A percentile compares a stretch with the other conserved stretches of the same genome.
Conservation (phyloP, 1,284 basidiomycete species). For the Marasmius oreades region DNA sequence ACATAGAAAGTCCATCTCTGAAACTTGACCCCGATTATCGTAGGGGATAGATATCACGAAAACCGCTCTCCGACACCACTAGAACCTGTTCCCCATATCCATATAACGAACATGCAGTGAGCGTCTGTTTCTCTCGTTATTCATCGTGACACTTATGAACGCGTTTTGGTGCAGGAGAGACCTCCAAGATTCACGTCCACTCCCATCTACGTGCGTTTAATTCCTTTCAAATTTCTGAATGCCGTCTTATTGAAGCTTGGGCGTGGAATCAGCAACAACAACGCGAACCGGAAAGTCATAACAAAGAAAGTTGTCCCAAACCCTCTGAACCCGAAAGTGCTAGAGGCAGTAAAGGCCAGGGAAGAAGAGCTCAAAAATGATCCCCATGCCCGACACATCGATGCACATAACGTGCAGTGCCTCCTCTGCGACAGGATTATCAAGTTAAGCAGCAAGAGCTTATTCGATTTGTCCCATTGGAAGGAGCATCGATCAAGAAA, state of each 20-base stretch:
- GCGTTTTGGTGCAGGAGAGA: background rate
- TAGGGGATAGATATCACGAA: background rate
- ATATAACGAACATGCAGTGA: background rate
- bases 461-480: conserved; percentile 68
- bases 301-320: background rate
- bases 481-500: conserved; percentile 45
- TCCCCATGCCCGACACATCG: conserved; percentile 47
- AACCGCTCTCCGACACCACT: background rate
- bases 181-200: background rate
- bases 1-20: too few relatives aligned
- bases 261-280: background rate
- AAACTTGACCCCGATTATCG: too few relatives aligned
- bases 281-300: background rate
- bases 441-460: conserved; percentile 65
- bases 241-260: background rate
- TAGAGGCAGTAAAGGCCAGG: conserved; percentile 32
- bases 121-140: background rate
- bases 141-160: background rate
- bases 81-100: background rate
- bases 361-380: conserved; percentile 49
- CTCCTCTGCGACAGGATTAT: conserved; percentile 51
- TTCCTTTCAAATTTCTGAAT: background rate
- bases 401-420: conserved; percentile 53
- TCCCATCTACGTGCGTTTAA: background rate
- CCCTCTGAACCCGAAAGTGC: conserved; percentile 8